Base-by-base conservation (phyloP, 768 basidiomycete genomes). In the Russula compacta region DNA sequence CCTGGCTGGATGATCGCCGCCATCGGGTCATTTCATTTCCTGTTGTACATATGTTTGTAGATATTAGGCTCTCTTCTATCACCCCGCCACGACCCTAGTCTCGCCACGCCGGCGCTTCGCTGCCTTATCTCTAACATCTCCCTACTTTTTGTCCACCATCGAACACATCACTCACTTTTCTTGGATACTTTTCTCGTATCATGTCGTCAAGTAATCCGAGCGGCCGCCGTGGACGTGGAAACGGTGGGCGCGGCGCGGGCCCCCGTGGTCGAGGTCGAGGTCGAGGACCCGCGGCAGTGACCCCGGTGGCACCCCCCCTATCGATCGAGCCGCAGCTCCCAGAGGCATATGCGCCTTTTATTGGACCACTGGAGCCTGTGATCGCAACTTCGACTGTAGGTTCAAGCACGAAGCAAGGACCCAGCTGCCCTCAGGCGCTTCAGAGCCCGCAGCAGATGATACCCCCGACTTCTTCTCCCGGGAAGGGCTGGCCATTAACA, bases 321-420 rank as follows among this genome's bases (percentile, higher is more conserved):
- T 46, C 19, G 65, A 60, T 17, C 46, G 44, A 38, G 14, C 46
- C 17, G n/a, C 42, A 43, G 52, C 60, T 15, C 71, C 72, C 1
- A 59, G 59, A 19, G 68, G 68, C n/a, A 49, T 67, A 3, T 73
- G 73, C 60, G 38, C 56, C 6, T 69, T 69, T 42, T 74, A 53
- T 61, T 74, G 70, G 70, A 60, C 67, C 1, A 63, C 64, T 39
- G 73, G 73, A 43, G 51, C 56, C 7, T 74, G 73, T 42, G 44
- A 59, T 36, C 66, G 61, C 2, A 47, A 55, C 5, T 71, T 71
- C 43, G 69, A 70, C 15, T 74, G 73, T 53, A 61, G 54, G 0
- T 73, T 61, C 58, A 62, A 58, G 56, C 73, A 74, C 48, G 46
- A 64, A 21, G 53, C 53, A 42, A 67, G 19, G 38, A 57, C 39